Conservation (phyloP, 2,329 filamentous ascomycete species). For the Calonectria ilicicola region DNA sequence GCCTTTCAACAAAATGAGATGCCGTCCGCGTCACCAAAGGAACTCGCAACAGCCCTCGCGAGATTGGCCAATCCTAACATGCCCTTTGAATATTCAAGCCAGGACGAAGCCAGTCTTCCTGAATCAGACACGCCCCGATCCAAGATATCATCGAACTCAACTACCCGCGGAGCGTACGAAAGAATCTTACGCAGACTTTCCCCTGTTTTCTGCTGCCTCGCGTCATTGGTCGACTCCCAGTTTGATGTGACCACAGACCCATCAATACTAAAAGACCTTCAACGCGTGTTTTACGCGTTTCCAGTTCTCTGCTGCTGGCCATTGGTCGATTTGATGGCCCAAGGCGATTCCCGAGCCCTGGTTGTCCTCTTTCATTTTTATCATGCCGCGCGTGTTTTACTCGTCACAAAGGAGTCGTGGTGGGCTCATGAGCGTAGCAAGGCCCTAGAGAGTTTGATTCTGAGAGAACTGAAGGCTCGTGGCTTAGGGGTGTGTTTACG, state of each 20-base stretch:
- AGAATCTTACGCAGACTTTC: neutral
- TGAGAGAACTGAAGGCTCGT: too few relatives aligned
- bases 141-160: too few relatives aligned
- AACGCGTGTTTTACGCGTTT: constrained; percentile 1
- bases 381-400: neutral
- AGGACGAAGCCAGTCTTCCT: too few relatives aligned
- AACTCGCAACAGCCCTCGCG: too few relatives aligned
- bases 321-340: neutral
- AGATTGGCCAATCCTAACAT: too few relatives aligned
- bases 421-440: constrained; percentile 1
- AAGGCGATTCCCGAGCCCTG: neutral
- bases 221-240: neutral
- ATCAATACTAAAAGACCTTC: neutral
- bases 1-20: too few relatives aligned
- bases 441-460: neutral
- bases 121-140: too few relatives aligned
- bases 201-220: neutral
- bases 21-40: too few relatives aligned
- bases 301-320: constrained; percentile 9
- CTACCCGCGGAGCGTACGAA: neutral
- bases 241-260: neutral
- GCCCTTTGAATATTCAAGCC: too few relatives aligned
- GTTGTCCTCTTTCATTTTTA: constrained; percentile 4
- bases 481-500: too few relatives aligned
- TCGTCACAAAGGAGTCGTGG: neutral